Conservation (phyloP, 768 basidiomycete genomes). For the Trametes meyenii region DNA sequence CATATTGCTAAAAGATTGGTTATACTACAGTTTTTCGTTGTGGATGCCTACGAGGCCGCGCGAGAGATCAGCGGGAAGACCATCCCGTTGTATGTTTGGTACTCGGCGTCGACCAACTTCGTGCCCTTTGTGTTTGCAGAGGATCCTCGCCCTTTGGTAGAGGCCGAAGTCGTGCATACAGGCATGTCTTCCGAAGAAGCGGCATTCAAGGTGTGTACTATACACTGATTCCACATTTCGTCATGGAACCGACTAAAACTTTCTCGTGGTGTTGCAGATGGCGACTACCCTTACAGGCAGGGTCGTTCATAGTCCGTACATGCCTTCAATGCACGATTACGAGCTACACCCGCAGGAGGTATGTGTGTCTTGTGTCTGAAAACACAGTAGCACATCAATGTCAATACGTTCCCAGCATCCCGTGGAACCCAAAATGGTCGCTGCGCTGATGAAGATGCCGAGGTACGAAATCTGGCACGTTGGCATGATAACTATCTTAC, state of each 20-base stretch:
- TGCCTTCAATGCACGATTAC: constrained; percentile 1
- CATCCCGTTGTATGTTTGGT: not conserved
- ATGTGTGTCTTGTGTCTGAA: not conserved
- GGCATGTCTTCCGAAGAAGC: not conserved
- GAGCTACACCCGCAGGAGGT: constrained; percentile 5
- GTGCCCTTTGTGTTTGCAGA: not conserved
- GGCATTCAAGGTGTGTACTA: not conserved
- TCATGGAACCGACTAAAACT: not conserved
- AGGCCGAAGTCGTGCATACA: not conserved
- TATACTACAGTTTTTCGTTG: not conserved
- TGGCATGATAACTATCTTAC: not conserved
- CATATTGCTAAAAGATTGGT: not conserved
- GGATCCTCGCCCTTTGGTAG: not conserved
- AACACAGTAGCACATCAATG: not conserved
- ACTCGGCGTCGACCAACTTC: not conserved
- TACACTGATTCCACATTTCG: not conserved
- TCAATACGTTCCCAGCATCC: not conserved
- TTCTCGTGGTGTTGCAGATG: not conserved
- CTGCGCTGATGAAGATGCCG: not conserved
- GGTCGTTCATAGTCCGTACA: not conserved
- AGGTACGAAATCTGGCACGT: not conserved
- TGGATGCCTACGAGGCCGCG: not conserved
- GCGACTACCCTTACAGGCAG: not conserved
- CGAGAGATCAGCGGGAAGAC: not conserved
- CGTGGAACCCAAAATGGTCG: not conserved